Base-by-base conservation (phyloP, 169 alveolate genomes). In the Plasmodium yoelii region DNA sequence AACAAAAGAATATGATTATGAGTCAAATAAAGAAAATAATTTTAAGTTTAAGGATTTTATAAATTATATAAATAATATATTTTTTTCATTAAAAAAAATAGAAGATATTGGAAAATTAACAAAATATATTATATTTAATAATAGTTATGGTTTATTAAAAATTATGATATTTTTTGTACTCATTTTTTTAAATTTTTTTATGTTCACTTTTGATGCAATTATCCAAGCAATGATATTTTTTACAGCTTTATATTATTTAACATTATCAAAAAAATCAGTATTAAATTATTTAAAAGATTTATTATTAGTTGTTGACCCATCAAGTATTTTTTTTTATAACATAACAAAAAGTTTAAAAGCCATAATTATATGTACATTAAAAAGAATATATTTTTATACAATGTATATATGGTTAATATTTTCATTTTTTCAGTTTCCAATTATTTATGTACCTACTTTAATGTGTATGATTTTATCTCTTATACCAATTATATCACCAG, bases 381-480 rank as follows among this genome's bases (percentile, higher is more conserved):
- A 92, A 75, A 86, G 91, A 28, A 53, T 87, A 47, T 71, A 84
- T 60, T 70, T 70, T 61, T 90, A 63, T 87, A 87, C 93, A 28
- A 39, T 92, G 34, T 92, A 82, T 69, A 92, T 92, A 67, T 92
- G 94, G 94, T 34, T 73, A 69, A 71, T 84, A 13, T 92, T 87
- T 75, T 87, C 87, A 44, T 71, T 73, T 87, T 73, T 87, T 24
- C 88, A 87, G 39, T 82, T 92, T 55, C 94, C 94, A n/a, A 89
- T 92, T 10, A 92, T 92, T 24, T 92, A 80, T 63, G 94, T 92
- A 19, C 94, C 94, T 13, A 92, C 94, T 13, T 88, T 92, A n/a
- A 56, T 65, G 6, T 73, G 93, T 42, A 75, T 77, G 8, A 88
- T 92, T 63, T 68, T 92, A 9, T 91, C 94, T 3, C 87, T 92